Conservation (phyloP, 345 rosid genomes). For the Hibiscus tridactylites region DNA sequence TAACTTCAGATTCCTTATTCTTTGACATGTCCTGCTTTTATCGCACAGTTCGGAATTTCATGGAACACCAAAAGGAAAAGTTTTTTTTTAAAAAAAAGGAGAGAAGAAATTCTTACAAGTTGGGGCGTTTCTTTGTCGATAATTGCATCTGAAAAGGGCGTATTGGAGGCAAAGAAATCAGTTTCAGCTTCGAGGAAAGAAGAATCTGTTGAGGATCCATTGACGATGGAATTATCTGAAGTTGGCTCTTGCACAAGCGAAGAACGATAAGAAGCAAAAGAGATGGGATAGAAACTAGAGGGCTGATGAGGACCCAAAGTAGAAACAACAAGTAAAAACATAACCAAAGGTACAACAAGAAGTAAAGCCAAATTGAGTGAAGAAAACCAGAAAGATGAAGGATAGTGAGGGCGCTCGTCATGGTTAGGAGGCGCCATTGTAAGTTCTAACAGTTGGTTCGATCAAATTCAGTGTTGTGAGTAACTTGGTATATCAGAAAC, state of each 20-base stretch:
- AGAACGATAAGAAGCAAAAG: neutral
- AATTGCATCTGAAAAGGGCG: neutral
- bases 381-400: neutral
- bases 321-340: neutral
- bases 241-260: neutral
- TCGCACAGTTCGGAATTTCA: neutral
- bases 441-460: neutral
- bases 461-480: neutral
- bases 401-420: neutral
- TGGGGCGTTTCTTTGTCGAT: neutral
- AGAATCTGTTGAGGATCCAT: neutral
- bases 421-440: neutral
- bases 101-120: neutral
- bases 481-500: neutral
- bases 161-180: neutral
- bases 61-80: neutral
- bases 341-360: neutral
- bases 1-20: neutral
- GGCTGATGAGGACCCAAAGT: neutral
- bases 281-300: neutral
- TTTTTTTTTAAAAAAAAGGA: neutral
- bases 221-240: neutral
- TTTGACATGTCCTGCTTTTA: neutral
- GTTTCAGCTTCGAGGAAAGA: neutral
- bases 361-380: neutral